These are phyloP conservation scores for Trichopus zeylanicus DNA, from an alignment of 116 monocot species.

Conservation along the genomic window DNA sequence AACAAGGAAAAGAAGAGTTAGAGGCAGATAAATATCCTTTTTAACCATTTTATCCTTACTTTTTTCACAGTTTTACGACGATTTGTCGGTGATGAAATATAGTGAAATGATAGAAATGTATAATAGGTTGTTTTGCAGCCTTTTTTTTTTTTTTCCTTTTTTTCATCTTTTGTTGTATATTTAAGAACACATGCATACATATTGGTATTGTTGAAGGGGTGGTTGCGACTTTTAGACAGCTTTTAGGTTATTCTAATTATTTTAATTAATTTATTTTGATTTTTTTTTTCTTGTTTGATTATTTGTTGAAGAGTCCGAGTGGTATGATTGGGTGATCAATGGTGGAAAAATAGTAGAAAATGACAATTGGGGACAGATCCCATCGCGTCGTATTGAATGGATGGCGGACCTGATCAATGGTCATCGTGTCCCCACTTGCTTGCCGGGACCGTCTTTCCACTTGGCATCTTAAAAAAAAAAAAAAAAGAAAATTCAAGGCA, in stretches of 20 bases:
- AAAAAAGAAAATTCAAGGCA: no score
- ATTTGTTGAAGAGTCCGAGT: background rate
- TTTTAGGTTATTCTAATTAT: background rate
- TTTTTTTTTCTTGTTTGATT: background rate
- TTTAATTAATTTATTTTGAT: background rate
- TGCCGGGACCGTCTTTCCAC: background rate
- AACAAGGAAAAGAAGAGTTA: background rate
- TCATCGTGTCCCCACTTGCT: background rate
- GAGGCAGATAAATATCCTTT: background rate
- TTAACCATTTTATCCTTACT: constrained; percentile 9
- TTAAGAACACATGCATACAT: constrained; percentile 15
- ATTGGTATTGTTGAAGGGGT: background rate
- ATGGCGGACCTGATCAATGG: background rate
- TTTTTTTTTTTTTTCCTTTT: background rate
- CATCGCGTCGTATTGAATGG: background rate
- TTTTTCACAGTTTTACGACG: background rate
- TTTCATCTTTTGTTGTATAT: constrained; percentile 8
- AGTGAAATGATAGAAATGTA: constrained; percentile 8
- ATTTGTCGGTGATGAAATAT: constrained; percentile 1
- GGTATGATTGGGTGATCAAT: background rate
- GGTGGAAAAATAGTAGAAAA: background rate
- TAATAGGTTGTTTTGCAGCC: constrained; percentile 16
- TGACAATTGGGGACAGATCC: background rate
- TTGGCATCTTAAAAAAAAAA: no score
- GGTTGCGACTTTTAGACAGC: background rate